These are phyloP conservation scores for Venturiaceae sp. DNA, from an alignment of 2,329 filamentous ascomycete species.

Conservation along the genomic window DNA sequence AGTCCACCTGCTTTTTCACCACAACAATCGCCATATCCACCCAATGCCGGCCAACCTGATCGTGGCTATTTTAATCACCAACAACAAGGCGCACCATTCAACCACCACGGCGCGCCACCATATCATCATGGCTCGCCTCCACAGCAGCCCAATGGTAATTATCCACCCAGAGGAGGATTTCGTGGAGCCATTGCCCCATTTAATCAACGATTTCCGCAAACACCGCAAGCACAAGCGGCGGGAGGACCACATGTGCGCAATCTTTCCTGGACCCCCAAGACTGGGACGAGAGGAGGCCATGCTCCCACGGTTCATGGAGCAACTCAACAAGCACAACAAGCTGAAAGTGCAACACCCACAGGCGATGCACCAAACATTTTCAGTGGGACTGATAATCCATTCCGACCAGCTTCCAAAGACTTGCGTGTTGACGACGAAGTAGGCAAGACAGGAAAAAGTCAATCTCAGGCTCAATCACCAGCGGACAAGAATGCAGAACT, in stretches of 20 bases:
- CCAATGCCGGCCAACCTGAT: constrained; percentile 13
- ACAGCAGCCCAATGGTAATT: background rate
- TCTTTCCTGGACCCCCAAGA: constrained; percentile 59
- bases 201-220: constrained; percentile 17
- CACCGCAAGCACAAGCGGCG: constrained; percentile 44
- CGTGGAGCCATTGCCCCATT: background rate
- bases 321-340: constrained; percentile 13
- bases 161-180: constrained; percentile 3
- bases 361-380: constrained; percentile 27
- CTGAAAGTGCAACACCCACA: constrained; percentile 27
- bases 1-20: constrained; percentile 48
- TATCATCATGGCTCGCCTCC: constrained; percentile 1
- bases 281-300: constrained; percentile 43
- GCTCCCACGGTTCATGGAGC: constrained; percentile 17
- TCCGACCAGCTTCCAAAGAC: constrained; percentile 52
- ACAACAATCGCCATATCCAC: constrained; percentile 42
- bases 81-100: constrained; percentile 17
- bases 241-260: constrained; percentile 48
- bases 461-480: constrained; percentile 10
- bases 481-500: background rate
- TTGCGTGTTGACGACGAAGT: constrained; percentile 54
- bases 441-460: constrained; percentile 33
- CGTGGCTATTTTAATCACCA: constrained; percentile 24
- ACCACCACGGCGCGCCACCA: background rate
- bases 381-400: constrained; percentile 40